phyloP scores from a whole-genome alignment of 805 yeast species.

The Ogataea neopini region DNA sequence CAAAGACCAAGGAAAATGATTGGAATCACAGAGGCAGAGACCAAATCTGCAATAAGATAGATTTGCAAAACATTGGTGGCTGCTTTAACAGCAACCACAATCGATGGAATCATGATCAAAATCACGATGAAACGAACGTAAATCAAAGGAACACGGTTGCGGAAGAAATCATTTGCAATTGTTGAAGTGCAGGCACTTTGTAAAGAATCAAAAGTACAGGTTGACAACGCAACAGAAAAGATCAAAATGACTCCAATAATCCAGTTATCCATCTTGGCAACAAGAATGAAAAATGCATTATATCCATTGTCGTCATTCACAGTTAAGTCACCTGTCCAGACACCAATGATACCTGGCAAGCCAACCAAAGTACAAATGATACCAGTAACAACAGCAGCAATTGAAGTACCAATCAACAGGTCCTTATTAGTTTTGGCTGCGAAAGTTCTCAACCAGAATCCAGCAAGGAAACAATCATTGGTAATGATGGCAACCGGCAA shows the following conservation, averaged over 20 bases:
- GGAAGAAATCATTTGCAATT: slow-evolving; percentile 84
- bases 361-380: slow-evolving; percentile 73
- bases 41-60: slow-evolving; percentile 86
- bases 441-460: slow-evolving; percentile 93
- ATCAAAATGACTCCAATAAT: slow-evolving; percentile 80
- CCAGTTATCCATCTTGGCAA: slow-evolving; percentile 81
- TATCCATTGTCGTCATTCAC: slow-evolving; percentile 57
- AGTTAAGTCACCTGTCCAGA: slow-evolving; percentile 76
- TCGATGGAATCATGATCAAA: slow-evolving; percentile 79
- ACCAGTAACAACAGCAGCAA: slow-evolving; percentile 70
- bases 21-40: slow-evolving; percentile 86
- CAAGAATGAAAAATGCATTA: slow-evolving; percentile 70
- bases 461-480: slow-evolving; percentile 86
- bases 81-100: slow-evolving; percentile 78
- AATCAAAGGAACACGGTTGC: slow-evolving; percentile 69
- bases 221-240: slow-evolving; percentile 70
- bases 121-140: slow-evolving; percentile 73
- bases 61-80: slow-evolving; percentile 85
- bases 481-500: slow-evolving; percentile 84
- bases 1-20: slow-evolving; percentile 78
- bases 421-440: slow-evolving; percentile 81
- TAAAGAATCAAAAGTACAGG: slow-evolving; percentile 86
- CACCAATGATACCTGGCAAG: slow-evolving; percentile 81
- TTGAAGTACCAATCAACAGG: slow-evolving; percentile 67
- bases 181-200: slow-evolving; percentile 89